phyloP scores from a whole-genome alignment of 179 eudicot species.

The Spinacia oleracea region DNA sequence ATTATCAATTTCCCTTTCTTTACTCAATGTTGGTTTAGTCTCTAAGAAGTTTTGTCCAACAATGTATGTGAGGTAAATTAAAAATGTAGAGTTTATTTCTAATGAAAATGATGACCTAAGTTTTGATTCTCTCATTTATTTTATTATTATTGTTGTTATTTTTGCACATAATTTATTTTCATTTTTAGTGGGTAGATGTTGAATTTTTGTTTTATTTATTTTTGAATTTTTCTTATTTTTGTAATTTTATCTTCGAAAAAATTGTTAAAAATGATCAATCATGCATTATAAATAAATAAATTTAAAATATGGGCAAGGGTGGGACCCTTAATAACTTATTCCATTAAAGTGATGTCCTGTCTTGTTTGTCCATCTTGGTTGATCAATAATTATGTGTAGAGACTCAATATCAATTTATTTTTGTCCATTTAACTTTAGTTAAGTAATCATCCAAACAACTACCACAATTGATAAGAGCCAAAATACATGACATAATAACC shows the following conservation, averaged over 20 bases:
- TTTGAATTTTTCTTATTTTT: not conserved
- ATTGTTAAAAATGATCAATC: slow-evolving; percentile 15
- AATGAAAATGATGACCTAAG: slow-evolving; percentile 34
- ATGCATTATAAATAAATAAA: slow-evolving; percentile 22
- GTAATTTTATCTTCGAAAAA: not conserved
- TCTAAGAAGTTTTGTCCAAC: slow-evolving; percentile 32
- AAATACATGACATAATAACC: slow-evolving; percentile 15
- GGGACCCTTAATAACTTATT: slow-evolving; percentile 18
- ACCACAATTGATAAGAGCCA: slow-evolving; percentile 23
- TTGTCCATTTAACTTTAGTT: slow-evolving; percentile 28
- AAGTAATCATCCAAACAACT: slow-evolving; percentile 37
- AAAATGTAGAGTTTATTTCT: slow-evolving; percentile 28
- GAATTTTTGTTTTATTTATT: not conserved
- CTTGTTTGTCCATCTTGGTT: slow-evolving; percentile 42
- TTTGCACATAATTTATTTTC: slow-evolving; percentile 14
- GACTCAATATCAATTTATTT: slow-evolving; percentile 15
- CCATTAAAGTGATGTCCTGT: slow-evolving; percentile 34
- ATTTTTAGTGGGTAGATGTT: slow-evolving; percentile 28
- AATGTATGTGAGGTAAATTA: slow-evolving; percentile 6
- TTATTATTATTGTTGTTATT: not conserved
- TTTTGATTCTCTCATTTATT: slow-evolving; percentile 28
- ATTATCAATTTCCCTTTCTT: slow-evolving; percentile 8
- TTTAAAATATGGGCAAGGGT: not conserved
- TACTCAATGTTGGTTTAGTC: slow-evolving; percentile 24
- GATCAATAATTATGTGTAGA: slow-evolving; percentile 34